Conservation (phyloP, 2,329 filamentous ascomycete genomes). For the Penicillium sp. region DNA sequence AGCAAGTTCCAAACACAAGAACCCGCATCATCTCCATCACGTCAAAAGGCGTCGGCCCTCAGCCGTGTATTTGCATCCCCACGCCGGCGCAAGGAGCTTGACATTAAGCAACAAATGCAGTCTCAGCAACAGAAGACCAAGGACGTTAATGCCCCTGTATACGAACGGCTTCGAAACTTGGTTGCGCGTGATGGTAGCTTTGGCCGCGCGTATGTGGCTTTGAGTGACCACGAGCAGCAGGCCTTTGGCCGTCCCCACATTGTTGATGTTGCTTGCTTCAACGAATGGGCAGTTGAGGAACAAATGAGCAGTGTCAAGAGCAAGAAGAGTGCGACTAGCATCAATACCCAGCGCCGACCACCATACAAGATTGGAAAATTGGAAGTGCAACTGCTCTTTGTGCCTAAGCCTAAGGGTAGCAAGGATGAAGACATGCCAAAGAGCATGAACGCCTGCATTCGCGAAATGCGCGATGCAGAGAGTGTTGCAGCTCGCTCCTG, state of each 20-base stretch:
- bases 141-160: slow-evolving; percentile 60
- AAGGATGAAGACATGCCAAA: slow-evolving; percentile 97
- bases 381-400: slow-evolving; percentile 89
- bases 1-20: slow-evolving; percentile 59
- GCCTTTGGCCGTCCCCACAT: slow-evolving; percentile 86
- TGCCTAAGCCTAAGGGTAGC: slow-evolving; percentile 83
- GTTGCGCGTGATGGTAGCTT: slow-evolving; percentile 93
- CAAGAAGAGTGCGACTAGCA: slow-evolving; percentile 70
- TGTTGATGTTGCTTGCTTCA: slow-evolving; percentile 92
- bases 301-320: slow-evolving; percentile 85
- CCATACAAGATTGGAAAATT: slow-evolving; percentile 97
- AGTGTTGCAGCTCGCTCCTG: slow-evolving; percentile 73
- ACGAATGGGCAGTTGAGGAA: slow-evolving; percentile 95
- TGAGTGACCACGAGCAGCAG: slow-evolving; percentile 85
- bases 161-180: slow-evolving; percentile 82
- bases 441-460: slow-evolving; percentile 95
- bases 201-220: slow-evolving; percentile 85
- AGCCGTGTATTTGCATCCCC: slow-evolving; percentile 90
- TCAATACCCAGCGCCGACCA: slow-evolving; percentile 64
- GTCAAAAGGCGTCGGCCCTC: slow-evolving; percentile 82
- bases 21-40: slow-evolving; percentile 57
- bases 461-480: slow-evolving; percentile 89
- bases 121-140: slow-evolving; percentile 70
- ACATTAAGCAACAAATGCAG: slow-evolving; percentile 78
- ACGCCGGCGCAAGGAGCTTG: slow-evolving; percentile 94